A percentile compares a stretch with the other conserved stretches of the same genome.
These are phyloP conservation scores for Castanea mollissima DNA, from an alignment of 306 rosid genomes.

Conservation along the genomic window DNA sequence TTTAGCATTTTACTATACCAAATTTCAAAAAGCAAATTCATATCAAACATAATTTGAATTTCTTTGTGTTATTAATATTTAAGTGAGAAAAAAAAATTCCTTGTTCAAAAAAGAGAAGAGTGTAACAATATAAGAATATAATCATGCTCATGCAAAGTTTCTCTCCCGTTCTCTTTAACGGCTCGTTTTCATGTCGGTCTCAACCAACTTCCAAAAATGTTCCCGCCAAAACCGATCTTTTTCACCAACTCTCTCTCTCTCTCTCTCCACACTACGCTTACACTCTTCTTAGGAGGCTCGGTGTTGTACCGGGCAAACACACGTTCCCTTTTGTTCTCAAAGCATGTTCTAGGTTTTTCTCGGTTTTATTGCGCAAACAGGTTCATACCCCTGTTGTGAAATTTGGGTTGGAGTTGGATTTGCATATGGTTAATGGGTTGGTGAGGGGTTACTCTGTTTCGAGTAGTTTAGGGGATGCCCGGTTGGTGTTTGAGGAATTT, in stretches of 20 bases:
- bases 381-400: slow-evolving; percentile 40
- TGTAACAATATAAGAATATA: too few relatives aligned
- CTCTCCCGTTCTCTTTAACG: too few relatives aligned
- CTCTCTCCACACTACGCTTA: background rate
- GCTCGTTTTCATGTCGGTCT: too few relatives aligned
- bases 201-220: slow-evolving; percentile 18
- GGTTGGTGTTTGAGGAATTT: slow-evolving; percentile 32
- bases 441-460: slow-evolving; percentile 33
- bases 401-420: slow-evolving; percentile 34
- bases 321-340: slow-evolving; percentile 51
- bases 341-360: slow-evolving; percentile 22
- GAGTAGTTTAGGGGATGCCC: slow-evolving; percentile 29
- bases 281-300: slow-evolving; percentile 19
- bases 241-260: background rate
- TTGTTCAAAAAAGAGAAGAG: too few relatives aligned
- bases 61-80: too few relatives aligned
- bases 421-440: slow-evolving; percentile 38
- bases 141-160: too few relatives aligned
- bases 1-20: too few relatives aligned
- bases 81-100: too few relatives aligned
- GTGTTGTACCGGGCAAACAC: slow-evolving; percentile 41
- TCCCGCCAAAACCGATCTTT: slow-evolving; percentile 27
- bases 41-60: too few relatives aligned
- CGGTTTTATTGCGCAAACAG: slow-evolving; percentile 27
- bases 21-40: too few relatives aligned